These are phyloP conservation scores for Sporothrix pseudoabietina DNA, from an alignment of 2,329 filamentous ascomycete genomes.

Conservation along the genomic window DNA sequence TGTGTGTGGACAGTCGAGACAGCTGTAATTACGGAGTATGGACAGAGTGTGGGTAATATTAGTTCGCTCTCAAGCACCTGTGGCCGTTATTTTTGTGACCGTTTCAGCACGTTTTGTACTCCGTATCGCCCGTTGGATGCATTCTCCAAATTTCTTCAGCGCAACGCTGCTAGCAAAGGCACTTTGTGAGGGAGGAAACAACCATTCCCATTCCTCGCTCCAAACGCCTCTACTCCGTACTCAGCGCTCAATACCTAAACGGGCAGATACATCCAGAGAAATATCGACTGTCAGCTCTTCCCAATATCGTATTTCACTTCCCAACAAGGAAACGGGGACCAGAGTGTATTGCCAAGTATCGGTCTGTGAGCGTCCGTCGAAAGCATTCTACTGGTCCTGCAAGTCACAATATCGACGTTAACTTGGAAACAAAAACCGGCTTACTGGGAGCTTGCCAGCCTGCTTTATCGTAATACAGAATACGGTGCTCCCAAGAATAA, in stretches of 20 bases:
- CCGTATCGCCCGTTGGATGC: neutral
- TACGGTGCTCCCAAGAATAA: neutral
- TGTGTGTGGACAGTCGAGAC: neutral
- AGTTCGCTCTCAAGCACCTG: neutral
- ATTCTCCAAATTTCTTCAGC: constrained; percentile 3
- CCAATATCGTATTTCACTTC: neutral
- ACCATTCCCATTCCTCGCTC: neutral
- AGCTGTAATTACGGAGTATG: too few relatives aligned
- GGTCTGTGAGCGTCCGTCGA: too few relatives aligned
- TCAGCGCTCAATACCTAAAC: neutral
- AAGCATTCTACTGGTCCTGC: neutral
- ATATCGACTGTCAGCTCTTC: constrained; percentile 11
- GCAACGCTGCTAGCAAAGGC: neutral
- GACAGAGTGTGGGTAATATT: neutral
- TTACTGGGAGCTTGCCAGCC: too few relatives aligned
- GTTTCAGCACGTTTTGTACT: neutral
- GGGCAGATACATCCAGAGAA: neutral
- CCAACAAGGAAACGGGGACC: neutral
- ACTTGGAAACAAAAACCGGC: too few relatives aligned
- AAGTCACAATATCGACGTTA: too few relatives aligned
- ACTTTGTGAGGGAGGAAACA: neutral
- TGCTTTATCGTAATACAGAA: neutral
- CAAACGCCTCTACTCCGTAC: neutral
- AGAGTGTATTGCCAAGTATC: neutral
- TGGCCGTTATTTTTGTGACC: neutral